Evolutionary conservation across 352 stramenopile species (phyloP).

Genomic region (Globisporangium viniferum): DNA sequence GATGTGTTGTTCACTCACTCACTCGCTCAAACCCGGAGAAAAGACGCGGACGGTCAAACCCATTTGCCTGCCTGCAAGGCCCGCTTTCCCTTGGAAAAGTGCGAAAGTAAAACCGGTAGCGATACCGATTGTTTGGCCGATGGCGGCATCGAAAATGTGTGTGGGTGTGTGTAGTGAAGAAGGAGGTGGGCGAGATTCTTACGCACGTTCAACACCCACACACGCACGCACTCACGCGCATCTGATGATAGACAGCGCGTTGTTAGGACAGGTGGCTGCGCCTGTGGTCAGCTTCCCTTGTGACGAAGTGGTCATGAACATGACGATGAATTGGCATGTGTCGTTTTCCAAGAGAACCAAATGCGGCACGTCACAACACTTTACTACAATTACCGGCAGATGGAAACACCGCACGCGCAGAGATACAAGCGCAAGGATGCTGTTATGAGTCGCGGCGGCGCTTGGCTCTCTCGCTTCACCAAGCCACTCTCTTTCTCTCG

Average conservation of each 20-base stretch:
- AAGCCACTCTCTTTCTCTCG: neutral
- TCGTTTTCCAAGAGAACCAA: neutral
- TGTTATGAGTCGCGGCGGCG: neutral
- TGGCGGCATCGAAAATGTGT: neutral
- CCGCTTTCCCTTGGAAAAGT: neutral
- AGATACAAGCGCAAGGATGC: neutral
- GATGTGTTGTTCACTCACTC: slow-evolving; percentile 5
- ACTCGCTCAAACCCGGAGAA: slow-evolving; percentile 8
- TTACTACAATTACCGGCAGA: neutral
- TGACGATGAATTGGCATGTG: neutral
- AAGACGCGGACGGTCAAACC: neutral
- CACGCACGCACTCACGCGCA: neutral
- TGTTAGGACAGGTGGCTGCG: neutral
- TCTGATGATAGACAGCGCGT: neutral
- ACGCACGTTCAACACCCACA: neutral
- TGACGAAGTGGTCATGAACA: neutral
- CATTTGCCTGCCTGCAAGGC: neutral
- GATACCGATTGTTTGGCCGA: slow-evolving; percentile 12
- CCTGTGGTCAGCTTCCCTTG: neutral
- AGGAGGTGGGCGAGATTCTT: neutral
- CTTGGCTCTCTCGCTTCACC: neutral
- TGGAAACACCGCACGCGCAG: neutral
- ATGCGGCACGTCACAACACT: neutral
- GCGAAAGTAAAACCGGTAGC: slow-evolving; percentile 16
- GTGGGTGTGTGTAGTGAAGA: neutral